Evolutionary conservation across 225 moss, liverwort and hornwort species (phyloP).

Genomic region (Anthoceros angustus): DNA sequence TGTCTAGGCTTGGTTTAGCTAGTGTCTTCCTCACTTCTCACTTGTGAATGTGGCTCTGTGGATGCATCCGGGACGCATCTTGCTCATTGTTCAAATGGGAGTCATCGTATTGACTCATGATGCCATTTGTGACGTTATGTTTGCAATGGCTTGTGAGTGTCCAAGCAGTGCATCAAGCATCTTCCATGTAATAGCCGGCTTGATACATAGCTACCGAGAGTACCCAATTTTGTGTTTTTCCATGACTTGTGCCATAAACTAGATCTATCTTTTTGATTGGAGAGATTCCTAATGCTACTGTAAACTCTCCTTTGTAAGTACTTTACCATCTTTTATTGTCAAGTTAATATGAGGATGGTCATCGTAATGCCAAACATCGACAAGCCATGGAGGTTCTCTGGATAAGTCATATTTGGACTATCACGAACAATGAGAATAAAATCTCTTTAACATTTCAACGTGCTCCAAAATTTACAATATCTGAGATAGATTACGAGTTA

Average conservation of each 20-base stretch:
- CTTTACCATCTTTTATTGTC: neutral
- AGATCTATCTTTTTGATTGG: neutral
- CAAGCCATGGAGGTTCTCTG: neutral
- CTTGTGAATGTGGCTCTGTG: neutral
- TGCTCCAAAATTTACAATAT: neutral
- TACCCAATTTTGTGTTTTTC: neutral
- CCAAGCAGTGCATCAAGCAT: no score
- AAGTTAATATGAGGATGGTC: neutral
- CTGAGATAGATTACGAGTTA: neutral
- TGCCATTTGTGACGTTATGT: no score
- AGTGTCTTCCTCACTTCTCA: no score
- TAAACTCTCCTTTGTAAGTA: neutral
- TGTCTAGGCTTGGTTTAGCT: neutral
- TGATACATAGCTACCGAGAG: neutral
- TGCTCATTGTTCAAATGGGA: no score
- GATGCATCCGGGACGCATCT: no score
- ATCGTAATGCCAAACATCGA: slow-evolving; percentile 1
- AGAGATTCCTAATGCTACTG: neutral
- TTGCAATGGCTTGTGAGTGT: no score
- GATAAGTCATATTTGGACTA: neutral
- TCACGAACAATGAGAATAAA: neutral
- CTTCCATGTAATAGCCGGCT: neutral
- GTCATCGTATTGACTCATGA: no score
- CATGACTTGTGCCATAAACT: slow-evolving; percentile 1
- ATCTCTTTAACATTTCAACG: neutral